These are phyloP conservation scores for Phytopythium aichiense DNA, from an alignment of 352 stramenopile genomes.

Conservation along the genomic window DNA sequence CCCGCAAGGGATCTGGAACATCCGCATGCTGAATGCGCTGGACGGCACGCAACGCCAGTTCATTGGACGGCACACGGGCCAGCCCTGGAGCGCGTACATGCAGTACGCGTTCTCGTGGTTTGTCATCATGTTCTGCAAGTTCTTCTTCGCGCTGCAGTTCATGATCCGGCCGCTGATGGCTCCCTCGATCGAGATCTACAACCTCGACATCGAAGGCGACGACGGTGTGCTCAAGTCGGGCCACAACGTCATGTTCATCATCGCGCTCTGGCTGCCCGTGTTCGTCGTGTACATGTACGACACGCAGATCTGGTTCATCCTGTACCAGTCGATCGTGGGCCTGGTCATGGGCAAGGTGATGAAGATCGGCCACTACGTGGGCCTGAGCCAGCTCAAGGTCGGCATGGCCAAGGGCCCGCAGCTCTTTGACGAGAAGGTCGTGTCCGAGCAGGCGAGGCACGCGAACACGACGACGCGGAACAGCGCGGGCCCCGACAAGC, in stretches of 20 bases:
- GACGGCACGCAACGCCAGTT: slow-evolving; percentile 74
- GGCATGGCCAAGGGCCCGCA: slow-evolving; percentile 56
- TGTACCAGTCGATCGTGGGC: slow-evolving; percentile 76
- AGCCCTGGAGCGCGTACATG: slow-evolving; percentile 55
- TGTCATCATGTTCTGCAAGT: slow-evolving; percentile 73
- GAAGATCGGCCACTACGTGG: slow-evolving; percentile 74
- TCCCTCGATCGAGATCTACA: slow-evolving; percentile 72
- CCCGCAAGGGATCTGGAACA: slow-evolving; percentile 46
- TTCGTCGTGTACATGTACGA: slow-evolving; percentile 88
- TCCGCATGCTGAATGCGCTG: slow-evolving; percentile 52
- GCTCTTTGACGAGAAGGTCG: slow-evolving; percentile 68
- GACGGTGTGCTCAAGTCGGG: slow-evolving; percentile 57
- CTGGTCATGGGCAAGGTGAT: slow-evolving; percentile 69
- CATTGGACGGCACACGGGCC: slow-evolving; percentile 67
- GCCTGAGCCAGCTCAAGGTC: slow-evolving; percentile 57
- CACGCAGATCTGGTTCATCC: slow-evolving; percentile 83
- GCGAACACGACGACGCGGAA: slow-evolving; percentile 30
- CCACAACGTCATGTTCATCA: slow-evolving; percentile 81
- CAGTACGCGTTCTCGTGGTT: slow-evolving; percentile 69
- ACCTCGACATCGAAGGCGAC: slow-evolving; percentile 40
- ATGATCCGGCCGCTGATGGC: slow-evolving; percentile 83
- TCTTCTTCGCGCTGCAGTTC: slow-evolving; percentile 73
- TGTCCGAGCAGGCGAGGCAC: slow-evolving; percentile 29
- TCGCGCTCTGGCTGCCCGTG: slow-evolving; percentile 68
- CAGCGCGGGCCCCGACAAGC: slow-evolving; percentile 9